These are phyloP conservation scores for Trametes sp. DNA, from an alignment of 1,284 basidiomycete genomes.

Conservation along the genomic window DNA sequence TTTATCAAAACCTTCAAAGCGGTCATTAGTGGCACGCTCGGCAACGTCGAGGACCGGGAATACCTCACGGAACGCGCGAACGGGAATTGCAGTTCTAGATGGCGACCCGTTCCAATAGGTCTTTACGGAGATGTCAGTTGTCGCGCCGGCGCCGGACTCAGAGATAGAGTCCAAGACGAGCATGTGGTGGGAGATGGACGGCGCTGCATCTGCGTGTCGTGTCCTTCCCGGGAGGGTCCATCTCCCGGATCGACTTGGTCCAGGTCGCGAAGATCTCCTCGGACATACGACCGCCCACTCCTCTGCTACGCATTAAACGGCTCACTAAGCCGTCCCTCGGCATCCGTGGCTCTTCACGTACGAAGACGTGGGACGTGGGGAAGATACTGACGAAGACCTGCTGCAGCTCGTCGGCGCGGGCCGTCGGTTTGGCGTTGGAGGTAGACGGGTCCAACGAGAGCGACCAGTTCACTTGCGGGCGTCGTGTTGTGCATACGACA, in stretches of 20 bases:
- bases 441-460: slow-evolving; percentile 61
- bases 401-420: slow-evolving; percentile 74
- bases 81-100: too few relatives aligned
- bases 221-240: slow-evolving; percentile 78
- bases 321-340: slow-evolving; percentile 84
- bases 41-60: too few relatives aligned
- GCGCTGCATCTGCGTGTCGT: too few relatives aligned
- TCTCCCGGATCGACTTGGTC: slow-evolving; percentile 52
- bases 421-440: slow-evolving; percentile 52
- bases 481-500: slow-evolving; percentile 83
- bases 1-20: too few relatives aligned
- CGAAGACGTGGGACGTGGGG: slow-evolving; percentile 89
- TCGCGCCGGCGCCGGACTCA: too few relatives aligned
- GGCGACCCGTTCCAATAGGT: too few relatives aligned
- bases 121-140: too few relatives aligned
- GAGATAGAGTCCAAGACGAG: too few relatives aligned
- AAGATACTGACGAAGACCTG: slow-evolving; percentile 97
- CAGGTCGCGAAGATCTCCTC: slow-evolving; percentile 49
- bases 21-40: too few relatives aligned
- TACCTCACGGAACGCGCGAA: too few relatives aligned
- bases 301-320: slow-evolving; percentile 57
- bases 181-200: too few relatives aligned
- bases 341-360: slow-evolving; percentile 90
- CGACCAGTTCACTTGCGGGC: slow-evolving; percentile 73
- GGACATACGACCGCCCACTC: slow-evolving; percentile 41